Evolutionary conservation across 495 filamentous ascomycete species (phyloP).

Genomic region (Pseudevernia furfuracea): DNA sequence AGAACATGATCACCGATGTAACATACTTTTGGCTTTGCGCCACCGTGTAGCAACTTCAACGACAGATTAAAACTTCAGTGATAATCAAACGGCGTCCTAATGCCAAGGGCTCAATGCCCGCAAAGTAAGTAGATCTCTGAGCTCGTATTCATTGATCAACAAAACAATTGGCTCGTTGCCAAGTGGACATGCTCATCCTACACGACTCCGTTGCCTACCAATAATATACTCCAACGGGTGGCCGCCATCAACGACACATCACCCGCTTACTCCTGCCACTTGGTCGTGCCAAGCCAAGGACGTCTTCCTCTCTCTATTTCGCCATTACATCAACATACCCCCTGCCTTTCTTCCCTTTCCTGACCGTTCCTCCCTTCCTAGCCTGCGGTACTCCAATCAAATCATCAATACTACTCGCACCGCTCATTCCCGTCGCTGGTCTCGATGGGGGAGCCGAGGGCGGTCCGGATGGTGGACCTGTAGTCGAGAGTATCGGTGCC

Average conservation of each 20-base stretch:
- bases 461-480: constrained; percentile 23
- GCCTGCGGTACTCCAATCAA: constrained; percentile 61
- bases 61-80: too few relatives aligned
- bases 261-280: background rate
- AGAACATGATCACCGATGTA: background rate
- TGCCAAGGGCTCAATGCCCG: background rate
- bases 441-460: constrained; percentile 31
- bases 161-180: background rate
- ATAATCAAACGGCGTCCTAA: background rate
- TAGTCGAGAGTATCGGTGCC: constrained; percentile 28
- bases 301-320: constrained; percentile 8
- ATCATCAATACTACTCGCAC: constrained; percentile 80
- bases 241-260: background rate
- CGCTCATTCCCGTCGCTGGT: constrained; percentile 62
- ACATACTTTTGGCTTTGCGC: background rate
- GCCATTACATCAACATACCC: constrained; percentile 93
- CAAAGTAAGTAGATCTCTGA: background rate
- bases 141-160: background rate
- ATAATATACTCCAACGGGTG: background rate
- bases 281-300: background rate
- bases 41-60: background rate
- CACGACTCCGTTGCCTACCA: background rate
- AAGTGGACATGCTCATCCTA: background rate
- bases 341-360: constrained; percentile 69
- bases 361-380: constrained; percentile 58